Evolutionary conservation across 1,139 yeast species (phyloP).

Genomic region (Suhomyces bolitotheri): DNA sequence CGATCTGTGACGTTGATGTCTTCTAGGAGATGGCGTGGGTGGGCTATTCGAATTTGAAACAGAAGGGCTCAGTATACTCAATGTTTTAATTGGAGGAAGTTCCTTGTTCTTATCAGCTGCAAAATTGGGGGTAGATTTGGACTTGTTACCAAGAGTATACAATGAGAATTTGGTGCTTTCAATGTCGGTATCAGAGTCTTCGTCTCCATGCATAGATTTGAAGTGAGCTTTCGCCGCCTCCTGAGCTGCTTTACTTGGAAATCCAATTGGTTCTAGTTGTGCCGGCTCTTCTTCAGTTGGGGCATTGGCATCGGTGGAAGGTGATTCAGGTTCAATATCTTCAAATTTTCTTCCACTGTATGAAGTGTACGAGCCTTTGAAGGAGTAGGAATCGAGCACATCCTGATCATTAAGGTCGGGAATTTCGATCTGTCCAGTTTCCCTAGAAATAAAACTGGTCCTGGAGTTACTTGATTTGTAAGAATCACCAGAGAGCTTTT

Average conservation of each 20-base stretch:
- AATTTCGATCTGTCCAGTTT: slow-evolving; percentile 45
- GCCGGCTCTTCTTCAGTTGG: slow-evolving; percentile 10
- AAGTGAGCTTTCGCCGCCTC: slow-evolving; percentile 31
- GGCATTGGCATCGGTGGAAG: slow-evolving; percentile 15
- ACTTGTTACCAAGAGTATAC: slow-evolving; percentile 16
- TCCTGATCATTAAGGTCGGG: slow-evolving; percentile 37
- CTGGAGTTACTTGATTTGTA: slow-evolving; percentile 19
- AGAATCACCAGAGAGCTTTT: slow-evolving; percentile 14
- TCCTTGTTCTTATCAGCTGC: slow-evolving; percentile 3
- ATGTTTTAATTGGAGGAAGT: slow-evolving; percentile 16
- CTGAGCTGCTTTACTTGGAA: slow-evolving; percentile 36
- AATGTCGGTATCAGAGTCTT: slow-evolving; percentile 35
- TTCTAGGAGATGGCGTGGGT: slow-evolving; percentile 27
- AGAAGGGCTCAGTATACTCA: background rate
- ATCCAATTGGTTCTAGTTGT: slow-evolving; percentile 36
- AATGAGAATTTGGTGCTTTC: slow-evolving; percentile 21
- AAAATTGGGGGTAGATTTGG: slow-evolving; percentile 28
- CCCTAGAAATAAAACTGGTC: slow-evolving; percentile 26
- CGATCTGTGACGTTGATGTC: slow-evolving; percentile 43
- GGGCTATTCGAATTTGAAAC: slow-evolving; percentile 1
- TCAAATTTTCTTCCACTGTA: slow-evolving; percentile 34
- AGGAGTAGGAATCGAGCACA: slow-evolving; percentile 22
- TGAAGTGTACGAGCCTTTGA: slow-evolving; percentile 22
- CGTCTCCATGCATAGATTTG: slow-evolving; percentile 25
- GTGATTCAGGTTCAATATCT: slow-evolving; percentile 26